Base-by-base conservation (phyloP, 495 filamentous ascomycete genomes). In the Annulohypoxylon maeteangense region DNA sequence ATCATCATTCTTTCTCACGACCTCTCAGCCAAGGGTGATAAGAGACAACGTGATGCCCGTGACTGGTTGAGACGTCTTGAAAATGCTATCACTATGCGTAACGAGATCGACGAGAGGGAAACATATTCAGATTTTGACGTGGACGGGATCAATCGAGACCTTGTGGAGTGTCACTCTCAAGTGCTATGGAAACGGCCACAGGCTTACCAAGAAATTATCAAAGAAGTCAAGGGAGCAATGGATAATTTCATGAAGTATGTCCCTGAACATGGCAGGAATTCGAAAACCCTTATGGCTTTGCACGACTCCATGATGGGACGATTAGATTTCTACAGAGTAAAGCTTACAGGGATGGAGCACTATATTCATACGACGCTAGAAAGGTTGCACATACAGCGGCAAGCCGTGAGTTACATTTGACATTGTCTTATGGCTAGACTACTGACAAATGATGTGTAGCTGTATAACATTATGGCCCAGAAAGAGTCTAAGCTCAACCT, bases 391-490 rank as follows among this genome's bases (percentile, higher is more conserved):
- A 85, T 87, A 62, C 86, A 88, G 70, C 78, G 86, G 23, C 83
- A 81, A 56, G 86, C 85, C 23, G 84, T 86, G 76, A 59, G 85
- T 78, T 53, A 32, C 32, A 14, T 32, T 11, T 1, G 14, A 40
- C 22, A 25, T 29, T 58, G 4, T 50, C 40, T 50, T 10, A 11
- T 63, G 3, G 38, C 45, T 47, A 14, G 14, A 27, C 45, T 18
- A 53, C 67, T 74, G n/a, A 74, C 57, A 36, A 16, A 50, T 38
- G 29, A 23, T 2, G 62, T 29, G 62, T 34, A 84, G 78, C 63
- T 88, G 4, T 87, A 87, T 75, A 88, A 87, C 72, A 86, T 87
- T 76, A 87, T 87, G 70, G 83, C 85, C 48, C 86, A 87, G 64
- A 85, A 86, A 54, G 86, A 87, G 68, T 84, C 82, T 12, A 86